Evolutionary conservation across 805 yeast genomes (phyloP), one percentile per base, ranked within the genome.

Genomic region (Clavispora vitiphila): DNA sequence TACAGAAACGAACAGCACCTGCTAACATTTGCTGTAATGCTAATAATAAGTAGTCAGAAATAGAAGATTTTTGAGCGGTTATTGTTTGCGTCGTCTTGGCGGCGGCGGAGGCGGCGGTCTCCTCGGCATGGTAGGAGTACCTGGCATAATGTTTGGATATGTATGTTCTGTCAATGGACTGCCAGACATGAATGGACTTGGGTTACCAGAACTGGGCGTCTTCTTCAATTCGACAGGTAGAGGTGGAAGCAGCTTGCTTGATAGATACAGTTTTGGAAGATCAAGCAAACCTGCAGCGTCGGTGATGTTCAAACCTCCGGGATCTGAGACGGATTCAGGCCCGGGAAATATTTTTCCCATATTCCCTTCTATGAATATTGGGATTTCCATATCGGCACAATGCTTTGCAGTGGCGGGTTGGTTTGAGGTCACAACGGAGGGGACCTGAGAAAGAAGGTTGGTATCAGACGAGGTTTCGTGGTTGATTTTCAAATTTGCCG

Each of bases 31-130:
- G 24, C 8, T 8, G 2, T 22, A 22, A 22, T 8, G 10, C 11
- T 22, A 22, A 8, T 3, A 5, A 26, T 26, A 26, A 8, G 14
- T 9, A 26, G 7, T 26, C 6, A 29, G 16, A 20, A 26, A 16
- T 3, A 7, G 4, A 14, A 24, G 10, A 15, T 5, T 9, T 10
- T 8, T 7, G 20, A 2, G 8, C 22, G 9, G 6, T 19, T 14
- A 27, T 5, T 16, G 20, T 37, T 49, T 42, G 20, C 44, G 38
- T 12, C 52, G 43, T n/a, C 49, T 46, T 8, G 54, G 54, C 10
- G 58, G 53, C 5, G 65, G 63, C 2, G 72, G 72, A 6, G 72
- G 72, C 5, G 72, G 70, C 1, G 74, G 15, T 21, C 11, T 32
- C 24, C 35, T 32, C 7, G 35, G 35, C 16, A 8, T n/a, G 15